Evolutionary conservation across 2,329 filamentous ascomycete species (phyloP), one percentile per base, ranked within the genome.

Genomic region (Diaporthe sp.): DNA sequence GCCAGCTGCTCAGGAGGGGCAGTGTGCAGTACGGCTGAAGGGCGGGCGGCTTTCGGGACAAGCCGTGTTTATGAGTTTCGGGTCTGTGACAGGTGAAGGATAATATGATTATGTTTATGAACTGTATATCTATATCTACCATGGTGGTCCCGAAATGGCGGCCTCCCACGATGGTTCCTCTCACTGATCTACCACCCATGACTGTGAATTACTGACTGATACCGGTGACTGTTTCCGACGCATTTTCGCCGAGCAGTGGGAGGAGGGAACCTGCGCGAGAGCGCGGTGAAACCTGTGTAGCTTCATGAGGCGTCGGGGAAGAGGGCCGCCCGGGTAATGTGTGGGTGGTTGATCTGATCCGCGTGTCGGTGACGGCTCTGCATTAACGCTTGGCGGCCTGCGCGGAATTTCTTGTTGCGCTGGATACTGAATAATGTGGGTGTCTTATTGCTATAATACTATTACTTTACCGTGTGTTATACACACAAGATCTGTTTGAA

Each of bases 1-100:
- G 82, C 65, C 83, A 85, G 70, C 84, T 89, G 75, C 76, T 90
- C 76, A 84, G 88, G 73, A 84, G 88, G 74, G 84, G 85, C 15
- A 90, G 88, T 78, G 86, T 89, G 74, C 88, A 90, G 82, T 65
- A 67, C 17, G 82, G 81, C 75, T 77, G 74, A 46, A 71, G 77
- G 5, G 53, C 79, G 70, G 31, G 46, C 37, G 37, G 37, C 37
- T 39, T 53, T 51, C 25, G 65, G 65, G 65, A 55, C 9, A 28
- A 39, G 49, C 49, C 65, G 65, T 55, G 49, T 70, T 22, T 70
- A 12, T 53, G 34, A 4, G 25, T 44, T 2, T 44, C 8, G 5
- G 6, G n/a, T 53, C 9, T 55, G n/a, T 42, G n/a, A 22, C 61
- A 13, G 19, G 46, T 34, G 28, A 17, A 25, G 13, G 25, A 53